Percentiles rank a stretch among this genome's conserved stretches.
Evolutionary conservation across 305 asterid genomes (phyloP).

Genomic region (Solanum hybrid): DNA sequence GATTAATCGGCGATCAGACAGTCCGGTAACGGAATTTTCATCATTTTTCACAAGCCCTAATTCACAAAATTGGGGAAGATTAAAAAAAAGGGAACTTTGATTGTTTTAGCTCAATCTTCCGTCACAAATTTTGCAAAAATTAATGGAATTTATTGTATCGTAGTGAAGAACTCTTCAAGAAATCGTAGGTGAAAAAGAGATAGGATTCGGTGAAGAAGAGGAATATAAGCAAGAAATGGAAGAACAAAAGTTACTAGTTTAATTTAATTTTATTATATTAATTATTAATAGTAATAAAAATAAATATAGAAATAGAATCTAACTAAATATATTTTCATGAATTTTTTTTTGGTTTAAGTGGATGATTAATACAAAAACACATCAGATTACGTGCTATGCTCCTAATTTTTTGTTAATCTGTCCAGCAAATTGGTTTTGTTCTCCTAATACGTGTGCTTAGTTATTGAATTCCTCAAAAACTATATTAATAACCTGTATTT

Average conservation of each 20-base stretch:
- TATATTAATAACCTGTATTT: not conserved
- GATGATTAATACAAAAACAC: not conserved
- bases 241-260: not conserved
- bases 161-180: not conserved
- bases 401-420: not conserved
- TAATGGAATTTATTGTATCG: not conserved
- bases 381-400: not conserved
- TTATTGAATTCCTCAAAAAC: not conserved
- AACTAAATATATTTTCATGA: not conserved
- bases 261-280: too few relatives aligned
- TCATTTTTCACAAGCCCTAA: slow-evolving; percentile 39
- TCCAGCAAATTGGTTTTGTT: not conserved
- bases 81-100: slow-evolving; percentile 16
- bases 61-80: slow-evolving; percentile 10
- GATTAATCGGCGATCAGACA: slow-evolving; percentile 86
- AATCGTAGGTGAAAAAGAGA: not conserved
- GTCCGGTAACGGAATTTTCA: slow-evolving; percentile 32
- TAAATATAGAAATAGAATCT: not conserved
- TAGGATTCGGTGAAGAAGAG: not conserved
- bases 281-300: not conserved
- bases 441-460: not conserved
- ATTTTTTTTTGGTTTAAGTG: not conserved
- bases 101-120: slow-evolving; percentile 15
- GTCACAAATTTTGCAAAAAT: not conserved
- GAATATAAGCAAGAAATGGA: not conserved